Base-by-base conservation (phyloP, 129 eudicot genomes). In the Artemisia argyi region DNA sequence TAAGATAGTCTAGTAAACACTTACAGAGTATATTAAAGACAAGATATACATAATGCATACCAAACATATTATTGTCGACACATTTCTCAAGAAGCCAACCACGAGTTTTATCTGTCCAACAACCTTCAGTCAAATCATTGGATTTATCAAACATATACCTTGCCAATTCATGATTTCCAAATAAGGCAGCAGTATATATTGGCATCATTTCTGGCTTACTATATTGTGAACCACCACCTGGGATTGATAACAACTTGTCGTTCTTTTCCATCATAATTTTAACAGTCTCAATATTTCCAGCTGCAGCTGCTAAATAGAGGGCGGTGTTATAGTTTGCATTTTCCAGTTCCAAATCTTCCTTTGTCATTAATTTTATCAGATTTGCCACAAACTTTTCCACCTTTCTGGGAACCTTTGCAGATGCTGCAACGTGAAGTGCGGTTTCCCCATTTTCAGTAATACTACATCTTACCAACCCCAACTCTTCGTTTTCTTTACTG, bases 401-500 rank as follows among this genome's bases (percentile, higher is more conserved):
- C 42, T 62, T 61, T 28, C 8, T 47, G 39, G 59, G 55, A 11
- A 11, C 11, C 28, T 81, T 75, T 12, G 80, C 82, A 14, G 77
- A 74, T 11, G 83, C 90, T 18, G 90, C 90, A 56, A 82, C 77
- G 35, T 82, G 90, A 39, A 82, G 90, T 19, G 81, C 84, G 6
- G 84, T 79, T 24, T 85, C 90, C 32, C 80, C 57, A 48, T 77
- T 69, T 22, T 72, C 80, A 0, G 80, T 78, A 62, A 83, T 71
- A 30, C 69, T 63, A 61, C 19, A 61, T 61, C 72, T 60, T 30
- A 76, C 80, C 8, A 73, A 57, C 26, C 24, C 15, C 18, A 80
- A 63, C 4, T 76, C 62, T 13, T 48, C 5, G 47, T 0, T 16
- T 72, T 4, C 75, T 48, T 26, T 19, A 3, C 0, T 11, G 46